phyloP scores from a whole-genome alignment of 2,329 filamentous ascomycete genomes.

The Geosmithia morbida region DNA sequence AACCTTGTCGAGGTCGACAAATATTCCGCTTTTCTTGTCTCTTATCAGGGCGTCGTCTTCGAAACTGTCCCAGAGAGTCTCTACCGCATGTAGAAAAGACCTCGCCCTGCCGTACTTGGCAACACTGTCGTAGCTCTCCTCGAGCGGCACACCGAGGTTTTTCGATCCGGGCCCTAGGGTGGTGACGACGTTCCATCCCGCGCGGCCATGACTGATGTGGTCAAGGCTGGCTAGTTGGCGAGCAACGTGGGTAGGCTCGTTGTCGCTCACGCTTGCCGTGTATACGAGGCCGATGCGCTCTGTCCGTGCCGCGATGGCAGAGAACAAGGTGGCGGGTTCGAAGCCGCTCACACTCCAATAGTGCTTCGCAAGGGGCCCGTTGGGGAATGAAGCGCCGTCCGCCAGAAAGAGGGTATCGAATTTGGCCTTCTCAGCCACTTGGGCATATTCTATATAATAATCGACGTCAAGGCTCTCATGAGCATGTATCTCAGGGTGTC shows the following conservation, averaged over 20 bases:
- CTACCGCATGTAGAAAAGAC: slow-evolving; percentile 38
- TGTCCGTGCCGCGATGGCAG: not conserved
- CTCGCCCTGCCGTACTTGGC: slow-evolving; percentile 30
- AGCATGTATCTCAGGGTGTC: not conserved
- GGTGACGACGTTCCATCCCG: slow-evolving; percentile 40
- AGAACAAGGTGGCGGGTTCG: not conserved
- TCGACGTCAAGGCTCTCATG: not conserved
- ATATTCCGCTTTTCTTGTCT: slow-evolving; percentile 30
- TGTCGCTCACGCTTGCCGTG: not conserved
- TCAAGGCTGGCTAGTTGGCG: not conserved
- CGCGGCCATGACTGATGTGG: slow-evolving; percentile 11
- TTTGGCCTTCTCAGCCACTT: not conserved
- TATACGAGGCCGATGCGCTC: not conserved
- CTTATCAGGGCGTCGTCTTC: slow-evolving; percentile 39
- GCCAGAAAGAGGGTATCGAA: not conserved
- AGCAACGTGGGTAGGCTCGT: slow-evolving; percentile 1
- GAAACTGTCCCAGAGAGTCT: slow-evolving; percentile 37
- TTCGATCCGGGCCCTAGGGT: slow-evolving; percentile 36
- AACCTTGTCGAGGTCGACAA: slow-evolving; percentile 33
- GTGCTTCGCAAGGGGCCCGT: not conserved
- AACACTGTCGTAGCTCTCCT: not conserved
- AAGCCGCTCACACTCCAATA: not conserved
- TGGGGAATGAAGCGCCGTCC: not conserved
- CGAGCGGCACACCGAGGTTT: slow-evolving; percentile 25
- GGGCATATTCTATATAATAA: not conserved